These are phyloP conservation scores for Juncus inflexus DNA, from an alignment of 176 grass and related monocot species.

Conservation along the genomic window DNA sequence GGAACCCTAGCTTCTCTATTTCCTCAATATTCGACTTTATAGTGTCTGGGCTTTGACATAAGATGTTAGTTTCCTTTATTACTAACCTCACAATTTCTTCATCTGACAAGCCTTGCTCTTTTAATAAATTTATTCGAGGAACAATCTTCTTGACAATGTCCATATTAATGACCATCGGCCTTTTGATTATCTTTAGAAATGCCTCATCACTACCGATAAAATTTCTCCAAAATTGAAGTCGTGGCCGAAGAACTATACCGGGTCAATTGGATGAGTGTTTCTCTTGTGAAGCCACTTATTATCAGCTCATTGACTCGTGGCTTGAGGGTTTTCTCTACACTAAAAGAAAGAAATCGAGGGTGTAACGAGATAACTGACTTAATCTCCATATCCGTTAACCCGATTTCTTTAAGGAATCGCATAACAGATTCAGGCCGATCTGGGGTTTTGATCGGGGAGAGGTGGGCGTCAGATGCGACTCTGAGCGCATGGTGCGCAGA, in stretches of 20 bases:
- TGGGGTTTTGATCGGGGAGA: constrained; percentile 5
- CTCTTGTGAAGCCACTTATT: background rate
- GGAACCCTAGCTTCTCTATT: constrained; percentile 14
- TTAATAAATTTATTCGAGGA: constrained; percentile 3
- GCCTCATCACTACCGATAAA: background rate
- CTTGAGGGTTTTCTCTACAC: background rate
- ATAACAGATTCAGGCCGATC: constrained; percentile 9
- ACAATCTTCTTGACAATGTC: constrained; percentile 4
- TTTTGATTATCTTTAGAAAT: background rate
- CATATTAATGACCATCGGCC: too few species aligned
- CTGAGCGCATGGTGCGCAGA: background rate
- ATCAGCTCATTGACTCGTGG: background rate
- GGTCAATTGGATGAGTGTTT: constrained; percentile 7
- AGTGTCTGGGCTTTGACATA: background rate
- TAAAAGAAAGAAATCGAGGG: background rate
- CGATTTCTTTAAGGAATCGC: constrained; percentile 10
- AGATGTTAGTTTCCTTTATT: too few species aligned
- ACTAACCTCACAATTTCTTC: background rate
- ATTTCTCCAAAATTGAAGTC: constrained; percentile 8
- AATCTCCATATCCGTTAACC: constrained; percentile 5
- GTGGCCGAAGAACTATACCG: background rate
- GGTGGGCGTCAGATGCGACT: background rate
- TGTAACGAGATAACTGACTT: background rate
- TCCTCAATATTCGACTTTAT: constrained; percentile 1
- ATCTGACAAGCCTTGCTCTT: constrained; percentile 14